Conservation (phyloP, 2,329 filamentous ascomycete species). For the Xylaria sp. region DNA sequence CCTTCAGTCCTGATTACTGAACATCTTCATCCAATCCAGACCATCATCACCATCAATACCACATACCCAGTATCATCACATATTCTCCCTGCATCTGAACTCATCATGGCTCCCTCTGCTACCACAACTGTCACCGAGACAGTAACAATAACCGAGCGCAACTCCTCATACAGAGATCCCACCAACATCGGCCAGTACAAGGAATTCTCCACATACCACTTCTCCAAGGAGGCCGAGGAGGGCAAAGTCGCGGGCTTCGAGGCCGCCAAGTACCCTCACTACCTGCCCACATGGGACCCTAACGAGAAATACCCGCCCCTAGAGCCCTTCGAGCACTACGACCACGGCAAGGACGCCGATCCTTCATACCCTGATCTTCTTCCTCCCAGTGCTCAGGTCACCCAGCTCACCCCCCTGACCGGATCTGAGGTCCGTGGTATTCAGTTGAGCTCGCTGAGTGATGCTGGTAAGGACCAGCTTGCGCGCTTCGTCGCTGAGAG, state of each 20-base stretch:
- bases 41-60: not conserved
- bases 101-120: conserved; percentile 31
- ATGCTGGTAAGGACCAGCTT: conserved; percentile 69
- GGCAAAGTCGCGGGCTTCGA: conserved; percentile 27
- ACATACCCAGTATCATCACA: not conserved
- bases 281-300: conserved; percentile 66
- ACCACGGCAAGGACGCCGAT: conserved; percentile 72
- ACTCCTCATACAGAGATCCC: conserved; percentile 13
- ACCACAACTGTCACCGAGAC: conserved; percentile 28
- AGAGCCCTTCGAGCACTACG: conserved; percentile 64
- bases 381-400: conserved; percentile 44
- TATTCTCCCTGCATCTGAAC: not conserved
- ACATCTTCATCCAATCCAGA: not conserved
- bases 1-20: not conserved
- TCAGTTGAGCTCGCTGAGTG: conserved; percentile 62
- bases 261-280: conserved; percentile 55
- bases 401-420: conserved; percentile 65
- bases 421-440: conserved; percentile 67
- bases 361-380: conserved; percentile 64
- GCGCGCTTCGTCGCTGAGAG: conserved; percentile 69
- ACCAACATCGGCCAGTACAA: conserved; percentile 27
- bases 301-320: conserved; percentile 61
- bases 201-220: conserved; percentile 24
- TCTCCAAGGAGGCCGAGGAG: conserved; percentile 29
- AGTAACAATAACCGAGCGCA: conserved; percentile 12